Percentiles rank a stretch among this genome's conserved stretches.
phyloP scores from a whole-genome alignment of 306 rosid species.

The Prunus davidiana region DNA sequence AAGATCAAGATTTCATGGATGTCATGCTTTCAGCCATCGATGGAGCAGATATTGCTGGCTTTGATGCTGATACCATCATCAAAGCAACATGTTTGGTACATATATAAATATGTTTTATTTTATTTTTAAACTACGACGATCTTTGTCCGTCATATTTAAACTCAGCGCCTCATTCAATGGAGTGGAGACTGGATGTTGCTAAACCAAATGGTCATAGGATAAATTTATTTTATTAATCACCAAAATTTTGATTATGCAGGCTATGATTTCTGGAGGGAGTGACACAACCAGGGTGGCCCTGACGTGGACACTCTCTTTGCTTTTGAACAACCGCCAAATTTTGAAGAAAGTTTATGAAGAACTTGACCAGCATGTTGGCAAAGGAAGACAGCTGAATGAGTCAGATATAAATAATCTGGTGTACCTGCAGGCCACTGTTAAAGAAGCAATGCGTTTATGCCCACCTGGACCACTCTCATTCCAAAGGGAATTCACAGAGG shows the following conservation, averaged over 20 bases:
- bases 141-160: too few species aligned
- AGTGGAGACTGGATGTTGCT: too few species aligned
- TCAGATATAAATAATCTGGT: conserved; percentile 38
- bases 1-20: conserved; percentile 42
- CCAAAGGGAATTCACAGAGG: conserved; percentile 30
- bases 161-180: too few species aligned
- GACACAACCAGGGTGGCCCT: conserved; percentile 49
- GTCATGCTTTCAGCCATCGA: conserved; percentile 30
- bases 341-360: conserved; percentile 40
- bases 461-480: conserved; percentile 47
- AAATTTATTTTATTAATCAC: too few species aligned
- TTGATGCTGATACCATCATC: conserved; percentile 31
- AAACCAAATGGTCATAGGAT: too few species aligned
- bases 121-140: too few species aligned
- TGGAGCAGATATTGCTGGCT: conserved; percentile 5
- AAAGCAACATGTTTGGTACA: conserved; percentile 38
- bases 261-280: conserved; percentile 34
- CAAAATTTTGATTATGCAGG: conserved; percentile 17
- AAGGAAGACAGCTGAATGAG: conserved; percentile 39
- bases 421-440: conserved; percentile 52
- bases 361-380: conserved; percentile 51
- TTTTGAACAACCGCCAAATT: conserved; percentile 32
- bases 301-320: conserved; percentile 34
- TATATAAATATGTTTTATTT: neutral
- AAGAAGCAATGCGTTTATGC: conserved; percentile 47